Evolutionary conservation across 169 alveolate species (phyloP), one percentile per base, ranked within the genome.

Genomic region (Eimeria maxima): DNA sequence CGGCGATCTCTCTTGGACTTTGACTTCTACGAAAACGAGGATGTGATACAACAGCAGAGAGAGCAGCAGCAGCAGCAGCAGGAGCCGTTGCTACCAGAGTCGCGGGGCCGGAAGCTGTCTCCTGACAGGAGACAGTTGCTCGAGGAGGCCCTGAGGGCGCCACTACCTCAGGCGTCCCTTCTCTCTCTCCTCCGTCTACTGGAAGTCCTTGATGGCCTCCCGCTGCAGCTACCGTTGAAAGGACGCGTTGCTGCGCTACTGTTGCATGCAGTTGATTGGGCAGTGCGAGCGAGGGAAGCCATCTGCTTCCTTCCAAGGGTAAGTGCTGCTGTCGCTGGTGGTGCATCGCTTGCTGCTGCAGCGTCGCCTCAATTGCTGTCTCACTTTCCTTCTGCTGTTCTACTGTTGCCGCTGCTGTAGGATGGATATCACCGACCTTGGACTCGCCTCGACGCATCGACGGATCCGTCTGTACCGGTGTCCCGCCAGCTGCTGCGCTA

Each of bases 251-350:
- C 94, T 73, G 89, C 86, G 73, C 78, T 88, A 69, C 63, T 95
- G 69, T 95, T 90, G 83, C 80, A 90, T 76, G 97, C 97, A 24
- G 90, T 95, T 38, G 97, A 95, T 27, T 95, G 97, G 97, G 93
- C 91, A 24, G 97, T 95, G 50, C 97, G 94, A 53, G 97, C 97
- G 11, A 44, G 97, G 60, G 97, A 95, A 44, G 97, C 97, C 47
- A 76, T 95, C 38, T 50, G 69, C 33, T 92, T 95, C 38, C 78
- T 87, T 45, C 95, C 97, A 13, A 22, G 92, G 95, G 97, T 95
- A 73, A 29, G 97, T 18, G 42, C 42, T 55, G 74, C 90, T 13
- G 42, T 6, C 42, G 38, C 38, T 33, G 63, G 18, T 60, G 45
- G 11, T 27, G 81, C 93, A 20, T 38, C 73, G 38, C 7, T 57